Base-by-base conservation (phyloP, 208 protist genomes). In the Acanthamoeba castellanii region DNA sequence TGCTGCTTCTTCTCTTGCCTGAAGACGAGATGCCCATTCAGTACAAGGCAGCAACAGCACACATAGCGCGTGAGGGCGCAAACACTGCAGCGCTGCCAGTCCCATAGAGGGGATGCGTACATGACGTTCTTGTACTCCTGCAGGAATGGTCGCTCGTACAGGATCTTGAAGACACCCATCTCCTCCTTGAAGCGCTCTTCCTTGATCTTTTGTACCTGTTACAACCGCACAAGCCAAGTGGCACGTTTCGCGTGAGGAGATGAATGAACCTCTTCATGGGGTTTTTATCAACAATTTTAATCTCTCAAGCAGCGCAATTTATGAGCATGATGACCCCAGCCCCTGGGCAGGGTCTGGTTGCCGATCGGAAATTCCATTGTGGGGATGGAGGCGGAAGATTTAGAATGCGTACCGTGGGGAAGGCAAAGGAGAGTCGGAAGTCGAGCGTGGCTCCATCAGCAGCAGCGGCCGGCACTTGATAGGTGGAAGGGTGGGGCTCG, bases 161-260 rank as follows among this genome's bases (percentile, higher is more conserved):
- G 18, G 30, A 92, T 47, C 87, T 92, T 92, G 64, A 92, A 92
- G 22, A 92, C 37, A 20, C 87, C 87, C 87, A 92, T 92, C 37
- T 92, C 61, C 87, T 92, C 87, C 42, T 92, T 92, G 32, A 92
- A 92, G 37, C 78, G 78, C 20, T 59, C 78, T 3, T 87, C 45
- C 47, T 87, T 87, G 47, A 87, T 87, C 27, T 59, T 30, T 34
- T 87, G 78, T 6, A 87, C 78, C 78, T 87, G 78, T 30, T 32
- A 70, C 11, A 9, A 0, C 45, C 45, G 45, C 45, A 47, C 45
- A 47, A 47, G 22, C 64, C 64, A 5, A 70, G 22, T 47, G 45
- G 45, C 64, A 30, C 22, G n/a, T 6, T 70, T 30, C 64, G n/a
- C 7, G 27, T 30, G n/a, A 70, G n/a, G 7, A 25, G n/a, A 70